Percentiles rank a stretch among this genome's conserved stretches.
Evolutionary conservation across 495 filamentous ascomycete genomes (phyloP).

Genomic region (Lichina pygmaea): DNA sequence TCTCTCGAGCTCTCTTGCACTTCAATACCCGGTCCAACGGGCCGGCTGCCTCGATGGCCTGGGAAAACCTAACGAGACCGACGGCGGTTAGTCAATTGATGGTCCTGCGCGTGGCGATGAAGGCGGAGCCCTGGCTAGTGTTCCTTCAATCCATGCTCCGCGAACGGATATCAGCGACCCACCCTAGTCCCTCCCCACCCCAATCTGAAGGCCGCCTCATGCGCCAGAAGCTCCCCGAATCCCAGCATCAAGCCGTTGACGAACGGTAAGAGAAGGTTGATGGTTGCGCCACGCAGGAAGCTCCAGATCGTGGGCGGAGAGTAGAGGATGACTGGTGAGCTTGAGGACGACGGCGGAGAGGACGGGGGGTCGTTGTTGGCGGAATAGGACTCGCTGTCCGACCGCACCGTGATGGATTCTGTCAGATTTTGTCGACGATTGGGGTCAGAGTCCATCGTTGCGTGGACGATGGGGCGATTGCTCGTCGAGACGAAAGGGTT

Average conservation of each 20-base stretch:
- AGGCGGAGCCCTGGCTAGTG: neutral
- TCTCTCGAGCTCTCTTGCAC: slow-evolving; percentile 25
- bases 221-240: slow-evolving; percentile 86
- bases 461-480: neutral
- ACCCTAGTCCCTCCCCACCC: slow-evolving; percentile 91
- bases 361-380: slow-evolving; percentile 24
- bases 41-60: slow-evolving; percentile 23
- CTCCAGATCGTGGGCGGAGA: slow-evolving; percentile 65
- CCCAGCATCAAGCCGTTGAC: slow-evolving; percentile 97
- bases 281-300: slow-evolving; percentile 64
- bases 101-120: neutral
- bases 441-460: slow-evolving; percentile 5
- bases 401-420: slow-evolving; percentile 66
- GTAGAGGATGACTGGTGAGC: slow-evolving; percentile 67
- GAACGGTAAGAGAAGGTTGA: slow-evolving; percentile 85
- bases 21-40: slow-evolving; percentile 41
- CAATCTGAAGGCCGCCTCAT: slow-evolving; percentile 76
- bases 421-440: slow-evolving; percentile 32
- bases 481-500: neutral
- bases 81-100: neutral
- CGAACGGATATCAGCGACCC: slow-evolving; percentile 9
- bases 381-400: slow-evolving; percentile 76
- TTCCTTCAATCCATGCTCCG: neutral
- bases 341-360: slow-evolving; percentile 31
- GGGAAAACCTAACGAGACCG: slow-evolving; percentile 32